Base-by-base conservation (phyloP, 495 filamentous ascomycete genomes). In the Haplographium delicatum region DNA sequence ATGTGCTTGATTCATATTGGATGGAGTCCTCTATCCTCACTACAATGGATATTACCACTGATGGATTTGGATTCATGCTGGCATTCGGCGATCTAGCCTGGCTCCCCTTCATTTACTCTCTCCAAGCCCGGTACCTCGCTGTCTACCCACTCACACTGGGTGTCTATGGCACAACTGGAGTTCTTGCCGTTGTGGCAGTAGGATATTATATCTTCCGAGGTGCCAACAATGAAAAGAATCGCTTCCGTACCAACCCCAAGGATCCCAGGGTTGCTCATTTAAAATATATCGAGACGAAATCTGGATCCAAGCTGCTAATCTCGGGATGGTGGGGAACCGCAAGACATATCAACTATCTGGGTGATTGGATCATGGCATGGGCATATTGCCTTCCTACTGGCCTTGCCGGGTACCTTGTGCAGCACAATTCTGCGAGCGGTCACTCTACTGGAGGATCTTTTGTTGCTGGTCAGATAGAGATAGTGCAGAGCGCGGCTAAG, bases 51-150 rank as follows among this genome's bases (percentile, higher is more conserved):
- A 85, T 97, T 62, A 95, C 83, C 49, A 87, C 82, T 60, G 93
- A 98, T 60, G 94, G 93, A 11, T 96, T 97, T 59, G 94, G 93
- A 38, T 89, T 86, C 66, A 98, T 98, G 93, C 71, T 98, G n/a
- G 74, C 86, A 2, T 97, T 96, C 56, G 93, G 91, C 27, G 93
- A 97, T 60, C 74, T 96, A 3, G 87, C 84, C 58, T 97, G 93
- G 94, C 75, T 96, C 8, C 93, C 93, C 2, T 91, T 96, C 71
- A 72, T 85, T 46, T 97, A 96, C 75, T 84, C 79, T 31, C 71
- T 89, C 43, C 91, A 95, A 66, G 79, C 84, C 13, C 80, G 88
- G n/a, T 98, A 97, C 62, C 81, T 98, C 15, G 77, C 91, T 13
- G 72, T 83, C 8, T 85, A 93, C 69, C 93, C 93, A 0, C 71